phyloP scores from a whole-genome alignment of 2,329 filamentous ascomycete genomes.

The Trichocomaceae sp. region DNA sequence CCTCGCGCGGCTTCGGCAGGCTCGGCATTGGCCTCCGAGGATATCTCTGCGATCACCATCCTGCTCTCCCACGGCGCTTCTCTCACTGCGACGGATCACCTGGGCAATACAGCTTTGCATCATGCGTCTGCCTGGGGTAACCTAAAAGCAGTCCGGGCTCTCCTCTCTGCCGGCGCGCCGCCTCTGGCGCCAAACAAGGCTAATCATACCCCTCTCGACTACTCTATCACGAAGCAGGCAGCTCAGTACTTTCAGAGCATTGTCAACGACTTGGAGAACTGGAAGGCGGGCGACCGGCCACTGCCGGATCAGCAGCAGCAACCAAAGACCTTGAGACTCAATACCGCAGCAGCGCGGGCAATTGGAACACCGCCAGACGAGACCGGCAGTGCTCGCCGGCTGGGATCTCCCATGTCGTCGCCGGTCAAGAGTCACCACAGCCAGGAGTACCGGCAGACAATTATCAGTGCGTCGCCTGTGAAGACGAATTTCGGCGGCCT shows the following conservation, averaged over 20 bases:
- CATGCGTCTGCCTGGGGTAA: constrained; percentile 80
- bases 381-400: background rate
- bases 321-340: constrained; percentile 6
- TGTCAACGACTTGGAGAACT: constrained; percentile 63
- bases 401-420: constrained; percentile 9
- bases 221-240: constrained; percentile 72
- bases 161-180: constrained; percentile 73
- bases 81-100: constrained; percentile 55
- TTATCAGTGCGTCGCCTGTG: constrained; percentile 1
- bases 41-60: constrained; percentile 22
- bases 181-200: constrained; percentile 65
- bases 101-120: constrained; percentile 82
- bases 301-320: background rate
- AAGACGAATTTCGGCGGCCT: constrained; percentile 10
- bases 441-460: constrained; percentile 1
- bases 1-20: constrained; percentile 15
- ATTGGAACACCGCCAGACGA: constrained; percentile 6
- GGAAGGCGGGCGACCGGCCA: constrained; percentile 40
- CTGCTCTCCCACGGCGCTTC: constrained; percentile 32
- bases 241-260: constrained; percentile 78
- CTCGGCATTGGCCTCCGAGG: constrained; percentile 21
- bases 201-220: constrained; percentile 77
- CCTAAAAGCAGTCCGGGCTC: constrained; percentile 65
- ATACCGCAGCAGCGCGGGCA: constrained; percentile 7
- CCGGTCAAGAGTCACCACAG: constrained; percentile 4